These are phyloP conservation scores for Trichoderma parareesei DNA, from an alignment of 495 filamentous ascomycete species.

Conservation along the genomic window DNA sequence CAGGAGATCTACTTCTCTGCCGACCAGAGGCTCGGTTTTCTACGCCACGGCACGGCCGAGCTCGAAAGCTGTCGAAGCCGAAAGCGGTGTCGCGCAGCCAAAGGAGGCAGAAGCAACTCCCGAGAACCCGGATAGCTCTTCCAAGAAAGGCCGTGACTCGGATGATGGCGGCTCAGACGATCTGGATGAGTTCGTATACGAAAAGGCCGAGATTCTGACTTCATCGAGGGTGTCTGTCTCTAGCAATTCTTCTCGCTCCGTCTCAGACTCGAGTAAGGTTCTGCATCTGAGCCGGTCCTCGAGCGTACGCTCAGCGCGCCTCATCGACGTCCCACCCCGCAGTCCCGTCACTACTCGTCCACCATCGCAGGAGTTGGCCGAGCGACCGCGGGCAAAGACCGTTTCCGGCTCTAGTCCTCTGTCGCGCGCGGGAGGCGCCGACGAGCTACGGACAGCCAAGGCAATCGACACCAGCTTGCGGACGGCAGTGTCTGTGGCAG, in stretches of 20 bases:
- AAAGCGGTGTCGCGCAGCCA: constrained; percentile 14
- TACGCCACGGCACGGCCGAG: constrained; percentile 6
- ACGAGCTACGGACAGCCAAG: constrained; percentile 22
- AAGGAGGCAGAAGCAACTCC: not conserved
- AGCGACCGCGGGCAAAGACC: constrained; percentile 26
- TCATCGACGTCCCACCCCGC: constrained; percentile 45
- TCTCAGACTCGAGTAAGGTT: constrained; percentile 30
- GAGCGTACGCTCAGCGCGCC: constrained; percentile 43
- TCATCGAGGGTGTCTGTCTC: constrained; percentile 48
- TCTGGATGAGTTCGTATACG: constrained; percentile 5
- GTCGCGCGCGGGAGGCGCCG: constrained; percentile 33
- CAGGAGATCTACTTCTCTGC: constrained; percentile 5
- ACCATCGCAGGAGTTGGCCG: constrained; percentile 33
- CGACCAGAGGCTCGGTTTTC: not conserved
- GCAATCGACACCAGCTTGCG: constrained; percentile 3
- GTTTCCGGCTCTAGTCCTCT: constrained; percentile 29
- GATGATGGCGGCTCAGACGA: constrained; percentile 5
- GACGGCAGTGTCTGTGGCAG: not conserved
- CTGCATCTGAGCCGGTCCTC: constrained; percentile 34
- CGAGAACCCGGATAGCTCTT: constrained; percentile 30
- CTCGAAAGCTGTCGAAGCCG: constrained; percentile 16
- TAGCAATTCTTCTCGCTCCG: constrained; percentile 34
- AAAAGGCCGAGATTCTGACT: constrained; percentile 40
- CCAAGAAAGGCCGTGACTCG: constrained; percentile 24
- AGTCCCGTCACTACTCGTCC: constrained; percentile 38